Base-by-base conservation (phyloP, 108 stramenopile genomes). In the Parmales sp. region DNA sequence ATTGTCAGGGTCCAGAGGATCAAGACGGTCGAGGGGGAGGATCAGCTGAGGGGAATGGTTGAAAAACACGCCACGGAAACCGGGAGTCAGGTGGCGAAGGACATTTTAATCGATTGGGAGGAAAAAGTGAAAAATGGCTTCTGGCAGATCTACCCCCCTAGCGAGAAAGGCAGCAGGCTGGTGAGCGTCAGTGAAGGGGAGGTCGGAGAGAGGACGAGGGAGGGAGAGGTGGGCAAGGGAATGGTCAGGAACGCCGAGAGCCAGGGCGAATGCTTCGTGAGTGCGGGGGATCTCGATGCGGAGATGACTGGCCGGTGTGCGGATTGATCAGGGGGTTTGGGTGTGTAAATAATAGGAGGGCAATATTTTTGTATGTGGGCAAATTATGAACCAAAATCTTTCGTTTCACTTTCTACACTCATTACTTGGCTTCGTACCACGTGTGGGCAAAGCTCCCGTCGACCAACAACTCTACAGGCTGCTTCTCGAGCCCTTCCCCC, bases 401-500 rank as follows among this genome's bases (percentile, higher is more conserved):
- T 43, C 41, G 41, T 43, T 43, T 11, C 7, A 43, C 7, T 43
- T 13, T 43, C 41, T 13, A 11, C 41, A 8, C 41, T 43, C 67
- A 25, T 65, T 88, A 99, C 78, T 99, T 99, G 1, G 95, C 98
- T 71, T 99, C 95, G 70, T 99, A 99, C 98, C 98, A 99, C 72
- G 86, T 94, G 72, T 95, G 88, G 8, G 70, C 79, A 44, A 63
- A 87, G 6, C 89, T 86, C 63, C 96, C 96, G 76, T 99, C 98
- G 11, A 97, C 98, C 1, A 91, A 72, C 39, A 99, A 72, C 8
- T 96, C 92, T 2, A 99, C 96, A 41, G 77, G 54, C 1, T 95
- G 92, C 66, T 82, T 74, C 34, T 82, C 69, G 39, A 96, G 74
- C 16, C 97, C 97, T 19, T 81, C 65, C 19, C 87, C 90, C 89